A percentile compares a stretch with the other conserved stretches of the same genome.
phyloP scores from a whole-genome alignment of 306 rosid species.

The Rubus parviflorus region DNA sequence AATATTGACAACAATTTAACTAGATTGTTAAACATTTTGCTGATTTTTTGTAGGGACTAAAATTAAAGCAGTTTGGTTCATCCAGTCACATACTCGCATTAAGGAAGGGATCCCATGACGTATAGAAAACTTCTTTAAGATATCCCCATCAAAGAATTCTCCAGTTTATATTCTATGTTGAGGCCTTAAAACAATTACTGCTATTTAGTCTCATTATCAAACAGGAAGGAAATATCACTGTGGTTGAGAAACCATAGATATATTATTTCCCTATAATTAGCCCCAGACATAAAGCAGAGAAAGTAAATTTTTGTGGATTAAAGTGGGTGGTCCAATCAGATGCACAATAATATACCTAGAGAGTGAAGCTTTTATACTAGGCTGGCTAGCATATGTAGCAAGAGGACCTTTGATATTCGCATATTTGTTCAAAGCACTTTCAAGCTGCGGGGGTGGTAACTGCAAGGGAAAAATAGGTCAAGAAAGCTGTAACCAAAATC shows the following conservation, averaged over 20 bases:
- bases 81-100: too few relatives aligned
- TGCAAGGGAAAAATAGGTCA: constrained; percentile 36
- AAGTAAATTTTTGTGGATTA: background rate
- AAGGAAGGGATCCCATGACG: too few relatives aligned
- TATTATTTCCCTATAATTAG: background rate
- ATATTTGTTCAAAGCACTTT: constrained; percentile 80
- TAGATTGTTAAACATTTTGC: background rate
- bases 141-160: background rate
- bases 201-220: background rate
- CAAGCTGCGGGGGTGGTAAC: constrained; percentile 90
- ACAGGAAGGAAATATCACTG: background rate
- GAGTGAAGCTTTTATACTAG: constrained; percentile 66
- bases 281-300: background rate
- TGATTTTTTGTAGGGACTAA: background rate
- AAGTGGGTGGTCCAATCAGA: constrained; percentile 6
- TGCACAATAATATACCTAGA: constrained; percentile 54
- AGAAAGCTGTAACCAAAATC: constrained; percentile 6
- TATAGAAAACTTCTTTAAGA: background rate
- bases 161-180: background rate
- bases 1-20: background rate
- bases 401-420: constrained; percentile 68
- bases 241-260: background rate
- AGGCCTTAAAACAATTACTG: background rate
- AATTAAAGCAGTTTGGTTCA: too few relatives aligned
- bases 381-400: constrained; percentile 80